These are phyloP conservation scores for Mucor sp. DNA, from an alignment of 371 early-diverging fungal species.

Conservation along the genomic window DNA sequence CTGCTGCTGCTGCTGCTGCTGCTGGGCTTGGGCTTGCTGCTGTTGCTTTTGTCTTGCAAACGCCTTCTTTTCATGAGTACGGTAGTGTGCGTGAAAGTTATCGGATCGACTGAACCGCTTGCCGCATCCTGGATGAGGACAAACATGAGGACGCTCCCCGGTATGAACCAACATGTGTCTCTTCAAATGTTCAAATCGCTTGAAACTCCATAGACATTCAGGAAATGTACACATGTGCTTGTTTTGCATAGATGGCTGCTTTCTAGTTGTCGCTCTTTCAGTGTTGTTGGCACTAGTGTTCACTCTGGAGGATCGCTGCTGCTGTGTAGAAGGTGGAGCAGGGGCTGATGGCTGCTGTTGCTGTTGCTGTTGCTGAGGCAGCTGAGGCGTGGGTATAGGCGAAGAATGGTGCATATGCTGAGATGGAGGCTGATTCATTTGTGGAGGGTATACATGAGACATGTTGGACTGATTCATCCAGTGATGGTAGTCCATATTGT, in stretches of 20 bases:
- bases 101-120: conserved; percentile 79
- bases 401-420: conserved; percentile 14
- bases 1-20: conserved; percentile 6
- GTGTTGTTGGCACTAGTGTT: conserved; percentile 10
- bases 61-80: conserved; percentile 55
- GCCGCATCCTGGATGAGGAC: conserved; percentile 68
- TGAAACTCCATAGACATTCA: conserved; percentile 66
- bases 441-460: conserved; percentile 7
- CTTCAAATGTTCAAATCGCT: conserved; percentile 85
- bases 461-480: conserved; percentile 27
- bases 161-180: conserved; percentile 79
- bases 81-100: conserved; percentile 66
- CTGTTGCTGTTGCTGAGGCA: conserved; percentile 10
- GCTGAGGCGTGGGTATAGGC: background rate
- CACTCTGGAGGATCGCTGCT: background rate
- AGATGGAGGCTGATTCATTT: conserved; percentile 1
- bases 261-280: conserved; percentile 20
- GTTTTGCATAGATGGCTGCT: conserved; percentile 44
- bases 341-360: conserved; percentile 10
- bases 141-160: conserved; percentile 68
- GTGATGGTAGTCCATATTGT: conserved; percentile 28
- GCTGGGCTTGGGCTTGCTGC: conserved; percentile 1
- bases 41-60: conserved; percentile 34
- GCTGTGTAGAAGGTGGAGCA: conserved; percentile 2
- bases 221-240: conserved; percentile 60